Percentiles rank a stretch among this genome's conserved stretches.
These are phyloP conservation scores for Raffaelea albimanens DNA, from an alignment of 2,329 filamentous ascomycete genomes.

Conservation along the genomic window DNA sequence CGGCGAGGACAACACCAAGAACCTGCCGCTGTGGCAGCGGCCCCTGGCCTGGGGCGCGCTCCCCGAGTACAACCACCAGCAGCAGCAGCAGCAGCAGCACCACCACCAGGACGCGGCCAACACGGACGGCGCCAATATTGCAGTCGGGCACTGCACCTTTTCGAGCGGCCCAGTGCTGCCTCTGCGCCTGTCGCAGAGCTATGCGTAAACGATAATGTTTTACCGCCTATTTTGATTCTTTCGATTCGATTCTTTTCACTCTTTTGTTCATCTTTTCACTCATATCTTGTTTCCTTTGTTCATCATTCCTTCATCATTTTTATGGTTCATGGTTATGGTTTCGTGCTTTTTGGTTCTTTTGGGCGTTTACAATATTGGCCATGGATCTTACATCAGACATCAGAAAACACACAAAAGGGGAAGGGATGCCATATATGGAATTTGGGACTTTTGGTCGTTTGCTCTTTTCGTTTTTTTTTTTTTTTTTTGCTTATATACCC, in stretches of 20 bases:
- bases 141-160: slow-evolving; percentile 36
- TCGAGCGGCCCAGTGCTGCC: slow-evolving; percentile 24
- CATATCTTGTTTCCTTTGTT: neutral
- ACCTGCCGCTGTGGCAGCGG: slow-evolving; percentile 22
- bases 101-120: no score
- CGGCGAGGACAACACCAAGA: slow-evolving; percentile 11
- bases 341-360: neutral
- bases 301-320: neutral
- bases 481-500: neutral
- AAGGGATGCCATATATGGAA: no score
- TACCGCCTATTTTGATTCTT: no score
- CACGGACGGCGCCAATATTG: no score
- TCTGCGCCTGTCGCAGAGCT: slow-evolving; percentile 26
- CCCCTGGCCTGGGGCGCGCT: slow-evolving; percentile 38
- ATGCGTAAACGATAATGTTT: no score
- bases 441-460: no score
- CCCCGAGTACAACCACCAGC: slow-evolving; percentile 17
- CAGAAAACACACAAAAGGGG: no score
- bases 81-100: no score
- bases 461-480: no score
- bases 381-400: neutral
- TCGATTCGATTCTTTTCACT: neutral
- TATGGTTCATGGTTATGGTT: neutral
- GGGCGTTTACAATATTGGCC: no score
- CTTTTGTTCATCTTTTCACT: neutral